A percentile compares a stretch with the other conserved stretches of the same genome.
These are phyloP conservation scores for Microcera coccophila DNA, from an alignment of 2,329 filamentous ascomycete species.

Conservation along the genomic window DNA sequence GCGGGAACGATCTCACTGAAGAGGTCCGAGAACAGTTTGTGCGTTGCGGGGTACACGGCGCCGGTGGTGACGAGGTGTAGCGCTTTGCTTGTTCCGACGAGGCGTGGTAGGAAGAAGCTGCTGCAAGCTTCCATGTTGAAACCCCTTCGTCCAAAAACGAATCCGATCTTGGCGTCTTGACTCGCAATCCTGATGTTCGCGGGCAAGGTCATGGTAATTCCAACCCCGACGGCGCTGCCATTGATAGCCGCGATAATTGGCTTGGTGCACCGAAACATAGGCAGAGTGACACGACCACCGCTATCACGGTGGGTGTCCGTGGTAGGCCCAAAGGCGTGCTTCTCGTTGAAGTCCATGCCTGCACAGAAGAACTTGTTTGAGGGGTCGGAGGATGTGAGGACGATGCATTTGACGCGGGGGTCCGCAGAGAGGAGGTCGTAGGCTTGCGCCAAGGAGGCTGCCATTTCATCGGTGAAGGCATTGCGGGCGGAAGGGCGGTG, in stretches of 20 bases:
- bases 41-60: conserved; percentile 49
- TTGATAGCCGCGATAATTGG: conserved; percentile 58
- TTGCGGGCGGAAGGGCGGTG: conserved; percentile 64
- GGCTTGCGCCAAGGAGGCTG: conserved; percentile 54
- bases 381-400: conserved; percentile 51
- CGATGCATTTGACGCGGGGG: conserved; percentile 50
- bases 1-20: conserved; percentile 64
- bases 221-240: conserved; percentile 56
- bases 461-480: conserved; percentile 65
- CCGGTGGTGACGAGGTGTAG: conserved; percentile 66
- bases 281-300: conserved; percentile 51
- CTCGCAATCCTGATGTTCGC: conserved; percentile 52
- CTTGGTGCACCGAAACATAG: conserved; percentile 55
- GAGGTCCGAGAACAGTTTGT: conserved; percentile 53
- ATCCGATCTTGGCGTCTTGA: conserved; percentile 62
- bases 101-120: conserved; percentile 66
- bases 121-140: conserved; percentile 69
- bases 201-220: conserved; percentile 59
- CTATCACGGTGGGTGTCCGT: conserved; percentile 42
- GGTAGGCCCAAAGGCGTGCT: conserved; percentile 22
- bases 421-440: conserved; percentile 50
- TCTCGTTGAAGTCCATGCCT: conserved; percentile 51
- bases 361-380: conserved; percentile 53
- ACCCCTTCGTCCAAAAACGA: conserved; percentile 68
- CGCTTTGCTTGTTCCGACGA: conserved; percentile 62